Evolutionary conservation across 371 early-diverging fungal species (phyloP).

Genomic region (Dichotomocladium elegans): DNA sequence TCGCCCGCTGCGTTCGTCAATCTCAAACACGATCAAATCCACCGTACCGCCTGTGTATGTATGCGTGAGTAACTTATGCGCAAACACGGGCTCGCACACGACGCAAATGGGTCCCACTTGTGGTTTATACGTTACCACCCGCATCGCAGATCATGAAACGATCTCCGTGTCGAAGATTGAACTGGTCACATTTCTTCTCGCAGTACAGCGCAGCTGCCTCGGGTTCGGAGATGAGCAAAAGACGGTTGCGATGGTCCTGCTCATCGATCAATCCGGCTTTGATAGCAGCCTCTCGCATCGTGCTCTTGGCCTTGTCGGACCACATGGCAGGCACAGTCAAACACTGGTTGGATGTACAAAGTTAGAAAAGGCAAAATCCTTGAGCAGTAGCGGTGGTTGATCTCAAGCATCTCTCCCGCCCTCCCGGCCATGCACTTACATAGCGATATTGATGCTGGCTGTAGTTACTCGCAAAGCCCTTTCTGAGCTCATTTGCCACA

Average conservation of each 20-base stretch:
- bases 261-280: slow-evolving; percentile 38
- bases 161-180: slow-evolving; percentile 38
- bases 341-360: no score
- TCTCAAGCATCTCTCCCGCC: not conserved
- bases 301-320: slow-evolving; percentile 44
- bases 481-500: slow-evolving; percentile 42
- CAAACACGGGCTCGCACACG: no score
- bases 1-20: slow-evolving; percentile 24
- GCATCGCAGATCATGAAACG: slow-evolving; percentile 53
- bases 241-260: slow-evolving; percentile 37
- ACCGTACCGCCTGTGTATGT: slow-evolving; percentile 19
- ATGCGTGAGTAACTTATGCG: not conserved
- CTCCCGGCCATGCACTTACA: slow-evolving; percentile 8
- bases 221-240: slow-evolving; percentile 42
- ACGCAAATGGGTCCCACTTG: not conserved
- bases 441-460: slow-evolving; percentile 35
- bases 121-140: slow-evolving; percentile 16
- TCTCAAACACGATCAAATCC: slow-evolving; percentile 32
- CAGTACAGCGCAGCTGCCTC: slow-evolving; percentile 49
- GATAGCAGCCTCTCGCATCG: slow-evolving; percentile 48
- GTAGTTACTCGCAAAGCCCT: slow-evolving; percentile 36
- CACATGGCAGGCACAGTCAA: slow-evolving; percentile 53
- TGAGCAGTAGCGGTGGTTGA: not conserved
- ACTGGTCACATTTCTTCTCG: slow-evolving; percentile 46
- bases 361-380: no score